Conservation (phyloP, 768 basidiomycete species). For the Cubamyces sp. region DNA sequence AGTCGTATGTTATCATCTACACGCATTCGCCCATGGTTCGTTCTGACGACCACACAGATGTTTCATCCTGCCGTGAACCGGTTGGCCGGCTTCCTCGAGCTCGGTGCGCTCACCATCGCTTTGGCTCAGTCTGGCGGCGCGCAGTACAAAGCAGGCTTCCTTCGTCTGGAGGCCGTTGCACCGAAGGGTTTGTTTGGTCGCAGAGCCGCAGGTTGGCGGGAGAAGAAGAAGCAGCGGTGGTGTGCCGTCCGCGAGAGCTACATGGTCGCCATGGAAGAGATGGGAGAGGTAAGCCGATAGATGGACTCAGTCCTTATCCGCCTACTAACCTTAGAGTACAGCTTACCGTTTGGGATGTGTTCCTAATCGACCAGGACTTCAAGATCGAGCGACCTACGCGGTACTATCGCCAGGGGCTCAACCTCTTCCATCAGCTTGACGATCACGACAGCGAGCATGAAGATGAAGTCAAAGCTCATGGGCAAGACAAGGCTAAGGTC, state of each 20-base stretch:
- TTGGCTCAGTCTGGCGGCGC: constrained; percentile 81
- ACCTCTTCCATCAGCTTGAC: constrained; percentile 53
- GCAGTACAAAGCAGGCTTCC: constrained; percentile 90
- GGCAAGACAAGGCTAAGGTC: constrained; percentile 10
- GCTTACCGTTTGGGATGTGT: constrained; percentile 92
- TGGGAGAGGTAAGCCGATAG: constrained; percentile 66
- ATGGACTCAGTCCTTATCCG: background rate
- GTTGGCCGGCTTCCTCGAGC: constrained; percentile 87
- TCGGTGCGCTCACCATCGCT: constrained; percentile 83
- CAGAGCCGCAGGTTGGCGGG: constrained; percentile 63
- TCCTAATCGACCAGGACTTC: constrained; percentile 89
- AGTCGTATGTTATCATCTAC: constrained; percentile 55
- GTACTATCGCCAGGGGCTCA: constrained; percentile 84
- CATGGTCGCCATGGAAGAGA: constrained; percentile 83
- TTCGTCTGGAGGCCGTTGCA: constrained; percentile 60
- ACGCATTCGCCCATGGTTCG: background rate
- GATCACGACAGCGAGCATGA: constrained; percentile 31
- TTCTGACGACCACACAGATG: constrained; percentile 61
- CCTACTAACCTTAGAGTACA: constrained; percentile 34
- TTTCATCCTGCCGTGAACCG: constrained; percentile 93
- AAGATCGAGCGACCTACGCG: constrained; percentile 88
- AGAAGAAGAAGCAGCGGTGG: constrained; percentile 79
- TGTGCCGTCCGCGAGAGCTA: constrained; percentile 93
- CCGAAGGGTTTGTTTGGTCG: constrained; percentile 48
- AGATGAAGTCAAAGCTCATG: constrained; percentile 18